Base-by-base conservation (phyloP, 345 rosid species). In the Reutealis trisperma region DNA sequence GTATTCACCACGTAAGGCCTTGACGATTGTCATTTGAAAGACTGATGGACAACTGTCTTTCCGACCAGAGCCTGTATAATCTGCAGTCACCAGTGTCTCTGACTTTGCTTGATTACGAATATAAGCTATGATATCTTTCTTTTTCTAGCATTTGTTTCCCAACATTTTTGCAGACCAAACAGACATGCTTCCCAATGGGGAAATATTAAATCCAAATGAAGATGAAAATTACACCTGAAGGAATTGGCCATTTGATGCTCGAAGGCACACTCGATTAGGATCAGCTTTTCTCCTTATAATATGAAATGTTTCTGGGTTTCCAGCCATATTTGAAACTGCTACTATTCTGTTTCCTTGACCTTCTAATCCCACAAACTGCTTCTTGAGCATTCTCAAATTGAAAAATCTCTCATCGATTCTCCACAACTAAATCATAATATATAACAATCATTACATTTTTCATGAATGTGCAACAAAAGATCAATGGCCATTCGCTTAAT, bases 181-280 rank as follows among this genome's bases (percentile, higher is more conserved):
- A 47, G 51, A 9, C 11, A 47, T 10, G 13, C 51, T 47, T 47
- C 51, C 51, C 14, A 47, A 9, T 47, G 51, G 2, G 2, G 14
- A 47, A 47, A 47, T 4, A 4, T 37, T 47, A 8, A 37, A 37
- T 37, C 41, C 5, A 37, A 37, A 37, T 16, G 15, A 51, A 51
- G 55, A 51, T 51, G 55, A 14, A 51, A 12, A 37, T 37, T 24
- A 11, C 24, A 84, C 87, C 83, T 82, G 85, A 25, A 85, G 74
- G 75, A 80, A 82, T 13, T 57, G 27, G n/a, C 85, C 85, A 63
- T 82, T 85, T 11, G 85, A 14, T 63, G 87, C 80, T 75, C 15
- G 67, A 19, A 83, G 44, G 22, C 78, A 75, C 73, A 72, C 76
- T 2, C 44, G 75, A 72, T 67, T 76, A 9, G 34, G 70, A 37